Percentiles rank a stretch among this genome's conserved stretches.
phyloP scores from a whole-genome alignment of 176 grass and related monocot genomes.

The Miscanthus lutarioriparius region DNA sequence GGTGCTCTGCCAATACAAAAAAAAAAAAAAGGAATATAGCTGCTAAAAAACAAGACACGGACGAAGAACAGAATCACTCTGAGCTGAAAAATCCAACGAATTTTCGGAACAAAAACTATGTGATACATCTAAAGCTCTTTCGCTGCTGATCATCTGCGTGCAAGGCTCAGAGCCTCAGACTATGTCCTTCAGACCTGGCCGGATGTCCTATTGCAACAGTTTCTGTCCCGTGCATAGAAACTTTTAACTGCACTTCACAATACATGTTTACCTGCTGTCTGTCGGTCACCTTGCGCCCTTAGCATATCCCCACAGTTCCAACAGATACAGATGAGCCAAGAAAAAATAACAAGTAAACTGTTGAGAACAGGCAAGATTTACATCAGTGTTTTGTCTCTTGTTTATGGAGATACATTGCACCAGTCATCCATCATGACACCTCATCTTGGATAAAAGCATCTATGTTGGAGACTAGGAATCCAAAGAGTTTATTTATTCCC shows the following conservation, averaged over 20 bases:
- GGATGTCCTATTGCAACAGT: conserved; percentile 57
- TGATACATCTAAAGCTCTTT: conserved; percentile 26
- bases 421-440: not conserved
- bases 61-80: conserved; percentile 1
- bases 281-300: not conserved
- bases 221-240: not conserved
- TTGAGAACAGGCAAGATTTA: not conserved
- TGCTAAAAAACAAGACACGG: conserved; percentile 4
- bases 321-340: not conserved
- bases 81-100: conserved; percentile 3
- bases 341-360: not conserved
- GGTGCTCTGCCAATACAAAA: not conserved
- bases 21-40: not conserved
- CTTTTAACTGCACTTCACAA: not conserved
- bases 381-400: not conserved
- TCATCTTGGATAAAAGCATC: not conserved
- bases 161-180: conserved; percentile 66
- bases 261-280: not conserved
- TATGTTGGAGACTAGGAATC: not conserved
- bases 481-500: too few species aligned
- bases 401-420: not conserved
- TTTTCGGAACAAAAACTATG: not conserved
- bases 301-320: not conserved
- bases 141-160: conserved; percentile 51
- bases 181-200: conserved; percentile 67